Conservation (phyloP, 495 filamentous ascomycete genomes). For the Aspergillus kassunensis region DNA sequence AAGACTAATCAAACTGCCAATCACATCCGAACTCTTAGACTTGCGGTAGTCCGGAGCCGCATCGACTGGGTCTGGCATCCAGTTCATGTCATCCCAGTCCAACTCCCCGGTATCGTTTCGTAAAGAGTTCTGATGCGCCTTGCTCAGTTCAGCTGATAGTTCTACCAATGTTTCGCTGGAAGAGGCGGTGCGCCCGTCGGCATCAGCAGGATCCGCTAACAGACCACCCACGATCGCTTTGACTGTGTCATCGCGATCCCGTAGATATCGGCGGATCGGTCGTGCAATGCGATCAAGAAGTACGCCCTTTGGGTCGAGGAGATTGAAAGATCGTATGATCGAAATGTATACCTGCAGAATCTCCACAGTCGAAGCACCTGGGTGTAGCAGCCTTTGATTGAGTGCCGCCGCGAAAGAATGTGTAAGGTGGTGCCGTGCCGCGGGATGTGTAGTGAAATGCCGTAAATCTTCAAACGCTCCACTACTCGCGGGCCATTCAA, state of each 20-base stretch:
- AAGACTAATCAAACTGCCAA: conserved; percentile 80
- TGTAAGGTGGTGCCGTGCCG: conserved; percentile 60
- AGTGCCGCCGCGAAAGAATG: conserved; percentile 65
- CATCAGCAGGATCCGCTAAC: conserved; percentile 60
- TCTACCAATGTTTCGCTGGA: conserved; percentile 60
- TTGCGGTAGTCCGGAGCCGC: conserved; percentile 88
- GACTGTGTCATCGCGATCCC: conserved; percentile 90
- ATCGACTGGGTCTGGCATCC: conserved; percentile 89
- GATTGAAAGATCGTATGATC: conserved; percentile 82
- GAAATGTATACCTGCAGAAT: conserved; percentile 89
- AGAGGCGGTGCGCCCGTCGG: conserved; percentile 31
- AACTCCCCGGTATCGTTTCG: conserved; percentile 61
- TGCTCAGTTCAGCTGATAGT: conserved; percentile 68
- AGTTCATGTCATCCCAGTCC: conserved; percentile 86
- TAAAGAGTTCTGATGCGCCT: conserved; percentile 49
- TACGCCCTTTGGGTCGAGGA: conserved; percentile 89
- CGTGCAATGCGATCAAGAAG: conserved; percentile 81
- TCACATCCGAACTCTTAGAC: conserved; percentile 85
- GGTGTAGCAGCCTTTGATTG: conserved; percentile 72
- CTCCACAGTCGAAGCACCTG: conserved; percentile 82
- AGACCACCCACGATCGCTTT: conserved; percentile 82
- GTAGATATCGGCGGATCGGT: conserved; percentile 80
- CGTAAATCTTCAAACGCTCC: conserved; percentile 83
- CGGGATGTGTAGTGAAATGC: conserved; percentile 53
- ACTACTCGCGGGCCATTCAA: conserved; percentile 73